phyloP scores from a whole-genome alignment of 2,329 filamentous ascomycete genomes.

The Colletotrichum liriopes region DNA sequence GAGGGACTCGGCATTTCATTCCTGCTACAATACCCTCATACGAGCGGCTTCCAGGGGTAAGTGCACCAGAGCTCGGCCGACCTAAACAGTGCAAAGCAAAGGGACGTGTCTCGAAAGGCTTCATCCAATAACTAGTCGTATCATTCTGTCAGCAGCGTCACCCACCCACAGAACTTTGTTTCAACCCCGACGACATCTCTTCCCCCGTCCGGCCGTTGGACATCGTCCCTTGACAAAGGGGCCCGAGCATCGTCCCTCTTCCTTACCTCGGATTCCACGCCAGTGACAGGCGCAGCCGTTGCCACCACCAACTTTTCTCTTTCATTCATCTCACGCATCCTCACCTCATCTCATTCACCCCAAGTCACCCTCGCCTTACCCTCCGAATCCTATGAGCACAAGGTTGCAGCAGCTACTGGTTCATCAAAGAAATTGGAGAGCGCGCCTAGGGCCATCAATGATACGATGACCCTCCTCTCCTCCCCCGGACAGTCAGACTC shows the following conservation, averaged over 20 bases:
- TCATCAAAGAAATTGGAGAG: neutral
- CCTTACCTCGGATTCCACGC: constrained; percentile 24
- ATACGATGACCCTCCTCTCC: constrained; percentile 35
- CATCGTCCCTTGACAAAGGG: constrained; percentile 34
- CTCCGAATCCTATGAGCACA: neutral
- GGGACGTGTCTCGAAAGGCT: constrained; percentile 27
- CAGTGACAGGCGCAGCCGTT: neutral
- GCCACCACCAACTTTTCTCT: constrained; percentile 14
- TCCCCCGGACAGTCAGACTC: constrained; percentile 20
- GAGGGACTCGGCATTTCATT: constrained; percentile 4
- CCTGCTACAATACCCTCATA: neutral
- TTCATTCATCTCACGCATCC: constrained; percentile 7
- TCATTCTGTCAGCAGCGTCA: constrained; percentile 40
- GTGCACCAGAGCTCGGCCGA: constrained; percentile 4
- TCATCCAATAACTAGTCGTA: constrained; percentile 36
- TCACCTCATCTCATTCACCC: constrained; percentile 7
- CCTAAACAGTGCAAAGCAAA: constrained; percentile 26
- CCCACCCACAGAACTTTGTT: constrained; percentile 39
- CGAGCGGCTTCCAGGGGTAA: constrained; percentile 16
- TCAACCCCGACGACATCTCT: constrained; percentile 35
- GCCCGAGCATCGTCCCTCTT: constrained; percentile 31
- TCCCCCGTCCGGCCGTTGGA: constrained; percentile 40
- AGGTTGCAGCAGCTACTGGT: neutral
- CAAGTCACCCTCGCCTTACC: neutral
- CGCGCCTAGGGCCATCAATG: constrained; percentile 17